A percentile compares a stretch with the other conserved stretches of the same genome.
Evolutionary conservation across 345 rosid genomes (phyloP).

Genomic region (Salix dunnii): DNA sequence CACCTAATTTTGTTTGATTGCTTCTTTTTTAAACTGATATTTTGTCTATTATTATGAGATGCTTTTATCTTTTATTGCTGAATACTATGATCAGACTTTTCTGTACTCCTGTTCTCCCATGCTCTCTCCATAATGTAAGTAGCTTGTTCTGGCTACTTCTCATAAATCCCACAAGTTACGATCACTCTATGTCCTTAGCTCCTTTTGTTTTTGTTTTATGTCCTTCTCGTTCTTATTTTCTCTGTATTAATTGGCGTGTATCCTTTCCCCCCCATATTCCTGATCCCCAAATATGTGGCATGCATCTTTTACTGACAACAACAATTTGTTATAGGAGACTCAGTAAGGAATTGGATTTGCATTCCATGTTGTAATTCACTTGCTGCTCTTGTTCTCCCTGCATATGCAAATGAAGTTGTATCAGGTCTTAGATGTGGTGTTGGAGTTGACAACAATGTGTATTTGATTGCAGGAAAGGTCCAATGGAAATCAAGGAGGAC

Average conservation of each 20-base stretch:
- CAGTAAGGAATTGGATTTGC: not conserved
- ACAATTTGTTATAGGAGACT: not conserved
- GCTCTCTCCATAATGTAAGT: not conserved
- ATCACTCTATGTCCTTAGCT: not conserved
- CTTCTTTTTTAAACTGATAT: not conserved
- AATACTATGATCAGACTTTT: not conserved
- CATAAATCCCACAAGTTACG: not conserved
- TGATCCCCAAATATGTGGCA: not conserved
- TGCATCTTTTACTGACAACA: not conserved
- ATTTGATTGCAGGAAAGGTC: conserved; percentile 54
- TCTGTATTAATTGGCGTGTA: not conserved
- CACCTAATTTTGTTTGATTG: not conserved
- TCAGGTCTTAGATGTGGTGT: not conserved
- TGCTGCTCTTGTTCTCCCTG: not conserved
- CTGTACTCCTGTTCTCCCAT: not conserved
- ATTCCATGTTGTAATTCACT: not conserved
- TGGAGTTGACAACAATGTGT: not conserved
- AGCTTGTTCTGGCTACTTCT: not conserved
- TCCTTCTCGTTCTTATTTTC: not conserved
- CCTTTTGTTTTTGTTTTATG: not conserved
- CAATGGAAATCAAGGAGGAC: conserved; percentile 78
- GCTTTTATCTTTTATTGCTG: not conserved
- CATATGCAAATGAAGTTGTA: not conserved
- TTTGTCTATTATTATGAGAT: not conserved
- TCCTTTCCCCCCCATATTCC: not conserved